Evolutionary conservation across 2,329 filamentous ascomycete genomes (phyloP).

Genomic region (Trichoderma citrinoviride): DNA sequence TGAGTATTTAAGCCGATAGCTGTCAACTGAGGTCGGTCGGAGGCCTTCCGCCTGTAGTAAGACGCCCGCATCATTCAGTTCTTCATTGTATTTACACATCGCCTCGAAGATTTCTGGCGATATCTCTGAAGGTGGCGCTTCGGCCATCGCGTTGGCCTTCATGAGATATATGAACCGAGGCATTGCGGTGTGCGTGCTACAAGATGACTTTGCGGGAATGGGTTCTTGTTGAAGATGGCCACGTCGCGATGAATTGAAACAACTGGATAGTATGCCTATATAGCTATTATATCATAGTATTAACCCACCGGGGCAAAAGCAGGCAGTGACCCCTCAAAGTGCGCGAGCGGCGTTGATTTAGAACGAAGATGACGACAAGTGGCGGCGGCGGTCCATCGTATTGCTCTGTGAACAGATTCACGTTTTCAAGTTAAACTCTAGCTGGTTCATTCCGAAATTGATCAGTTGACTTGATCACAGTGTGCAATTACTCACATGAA

Average conservation of each 20-base stretch:
- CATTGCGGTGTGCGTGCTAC: slow-evolving; percentile 23
- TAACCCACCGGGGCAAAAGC: neutral
- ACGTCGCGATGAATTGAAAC: neutral
- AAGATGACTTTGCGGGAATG: neutral
- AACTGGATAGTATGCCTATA: neutral
- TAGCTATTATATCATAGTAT: neutral
- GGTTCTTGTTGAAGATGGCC: neutral
- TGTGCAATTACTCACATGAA: neutral
- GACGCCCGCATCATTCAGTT: slow-evolving; percentile 30
- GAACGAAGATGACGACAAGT: neutral
- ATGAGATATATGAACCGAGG: slow-evolving; percentile 34
- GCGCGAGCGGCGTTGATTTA: slow-evolving; percentile 4
- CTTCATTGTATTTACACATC: slow-evolving; percentile 32
- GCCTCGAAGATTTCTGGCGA: slow-evolving; percentile 28
- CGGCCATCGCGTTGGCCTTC: slow-evolving; percentile 30
- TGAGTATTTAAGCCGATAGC: slow-evolving; percentile 32
- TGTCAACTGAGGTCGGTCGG: slow-evolving; percentile 27
- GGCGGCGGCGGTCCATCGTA: neutral
- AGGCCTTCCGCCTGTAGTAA: slow-evolving; percentile 32
- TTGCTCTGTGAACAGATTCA: neutral
- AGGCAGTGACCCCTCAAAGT: neutral
- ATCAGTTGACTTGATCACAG: neutral
- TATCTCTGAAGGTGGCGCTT: slow-evolving; percentile 22
- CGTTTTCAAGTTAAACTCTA: neutral
- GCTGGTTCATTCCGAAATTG: neutral